Evolutionary conservation across 495 filamentous ascomycete species (phyloP).

Genomic region (Penicillium crystallinum): DNA sequence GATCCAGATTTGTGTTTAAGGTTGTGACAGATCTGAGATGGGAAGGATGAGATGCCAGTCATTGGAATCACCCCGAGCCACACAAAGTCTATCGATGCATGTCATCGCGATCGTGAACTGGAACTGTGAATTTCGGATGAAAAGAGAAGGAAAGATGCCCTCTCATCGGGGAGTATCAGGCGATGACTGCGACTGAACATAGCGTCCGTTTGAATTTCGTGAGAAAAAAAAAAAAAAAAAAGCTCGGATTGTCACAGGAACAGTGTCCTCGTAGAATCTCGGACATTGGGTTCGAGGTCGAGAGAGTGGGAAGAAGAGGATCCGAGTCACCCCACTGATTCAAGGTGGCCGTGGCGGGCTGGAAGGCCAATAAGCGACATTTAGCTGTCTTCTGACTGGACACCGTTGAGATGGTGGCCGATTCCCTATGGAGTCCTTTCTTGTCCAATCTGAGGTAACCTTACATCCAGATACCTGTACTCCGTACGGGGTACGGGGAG

Average conservation of each 20-base stretch:
- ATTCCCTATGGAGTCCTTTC: too few species aligned
- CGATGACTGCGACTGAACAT: background rate
- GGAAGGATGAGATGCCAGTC: too few species aligned
- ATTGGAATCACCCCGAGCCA: background rate
- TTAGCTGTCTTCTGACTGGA: constrained; percentile 7
- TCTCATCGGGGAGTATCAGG: background rate
- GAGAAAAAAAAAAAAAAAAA: too few species aligned
- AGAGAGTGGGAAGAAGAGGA: constrained; percentile 12
- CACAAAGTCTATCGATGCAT: background rate
- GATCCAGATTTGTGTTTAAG: background rate
- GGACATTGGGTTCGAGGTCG: constrained; percentile 3
- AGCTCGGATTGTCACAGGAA: constrained; percentile 1
- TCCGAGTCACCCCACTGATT: constrained; percentile 25
- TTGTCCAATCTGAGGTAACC: background rate
- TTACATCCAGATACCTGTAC: background rate
- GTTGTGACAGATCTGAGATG: background rate
- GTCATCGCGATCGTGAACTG: background rate
- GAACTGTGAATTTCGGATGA: background rate
- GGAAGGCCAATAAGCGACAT: constrained; percentile 6
- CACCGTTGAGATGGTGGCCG: constrained; percentile 3
- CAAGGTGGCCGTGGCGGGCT: background rate
- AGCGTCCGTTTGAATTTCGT: constrained; percentile 11
- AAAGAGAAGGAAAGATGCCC: background rate
- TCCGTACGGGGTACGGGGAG: too few species aligned
- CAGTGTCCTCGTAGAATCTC: background rate